These are phyloP conservation scores for Sugiyamaella chiloensis DNA, from an alignment of 805 yeast genomes.

Conservation along the genomic window DNA sequence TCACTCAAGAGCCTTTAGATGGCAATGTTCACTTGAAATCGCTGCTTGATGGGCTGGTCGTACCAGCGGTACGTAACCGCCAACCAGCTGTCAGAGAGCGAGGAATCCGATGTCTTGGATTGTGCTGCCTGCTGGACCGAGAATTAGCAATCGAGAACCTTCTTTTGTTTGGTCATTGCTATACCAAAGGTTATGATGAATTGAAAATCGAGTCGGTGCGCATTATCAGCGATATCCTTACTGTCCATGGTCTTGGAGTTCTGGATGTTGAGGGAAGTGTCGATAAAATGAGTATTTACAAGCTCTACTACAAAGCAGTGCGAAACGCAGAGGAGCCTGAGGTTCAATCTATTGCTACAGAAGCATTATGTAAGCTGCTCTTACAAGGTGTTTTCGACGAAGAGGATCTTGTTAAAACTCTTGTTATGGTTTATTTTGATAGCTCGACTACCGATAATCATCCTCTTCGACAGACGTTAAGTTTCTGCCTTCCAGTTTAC, in stretches of 20 bases:
- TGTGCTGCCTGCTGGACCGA: constrained; percentile 68
- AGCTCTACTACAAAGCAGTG: constrained; percentile 64
- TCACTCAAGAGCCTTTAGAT: constrained; percentile 60
- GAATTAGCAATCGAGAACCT: constrained; percentile 62
- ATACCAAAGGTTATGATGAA: constrained; percentile 61
- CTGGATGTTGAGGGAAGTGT: constrained; percentile 60
- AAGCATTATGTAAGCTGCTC: constrained; percentile 78
- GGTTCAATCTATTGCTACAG: constrained; percentile 78
- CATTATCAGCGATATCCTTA: constrained; percentile 71
- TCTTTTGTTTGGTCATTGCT: constrained; percentile 65
- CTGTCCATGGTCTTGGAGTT: constrained; percentile 70
- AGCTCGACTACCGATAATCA: constrained; percentile 62
- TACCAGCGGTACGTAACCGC: constrained; percentile 68
- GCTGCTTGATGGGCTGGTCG: constrained; percentile 69
- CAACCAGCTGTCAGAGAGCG: constrained; percentile 53
- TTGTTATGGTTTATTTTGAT: constrained; percentile 71
- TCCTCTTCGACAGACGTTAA: constrained; percentile 69
- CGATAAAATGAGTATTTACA: constrained; percentile 57
- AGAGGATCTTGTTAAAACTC: constrained; percentile 56
- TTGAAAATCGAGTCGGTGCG: constrained; percentile 61
- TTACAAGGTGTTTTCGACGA: constrained; percentile 73
- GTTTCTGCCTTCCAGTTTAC: constrained; percentile 86
- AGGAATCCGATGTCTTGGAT: constrained; percentile 74
- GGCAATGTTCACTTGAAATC: constrained; percentile 65
- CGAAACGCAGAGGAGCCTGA: constrained; percentile 50